Conservation (phyloP, 495 filamentous ascomycete species). For the Lineolata rhizophorae region DNA sequence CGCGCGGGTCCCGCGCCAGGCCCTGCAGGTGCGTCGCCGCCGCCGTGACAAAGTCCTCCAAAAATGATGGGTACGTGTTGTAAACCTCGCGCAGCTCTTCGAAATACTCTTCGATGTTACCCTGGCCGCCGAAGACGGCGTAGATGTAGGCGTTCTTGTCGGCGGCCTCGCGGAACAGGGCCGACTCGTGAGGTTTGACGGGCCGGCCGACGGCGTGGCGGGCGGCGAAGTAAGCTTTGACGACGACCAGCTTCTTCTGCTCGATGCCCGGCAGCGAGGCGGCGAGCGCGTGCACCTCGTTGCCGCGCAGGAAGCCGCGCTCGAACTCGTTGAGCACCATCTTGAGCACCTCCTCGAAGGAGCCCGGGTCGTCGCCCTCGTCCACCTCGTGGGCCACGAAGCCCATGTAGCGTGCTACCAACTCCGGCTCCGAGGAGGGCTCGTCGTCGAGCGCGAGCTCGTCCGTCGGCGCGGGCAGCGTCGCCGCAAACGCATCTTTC, state of each 20-base stretch:
- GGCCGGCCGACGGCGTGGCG: constrained; percentile 61
- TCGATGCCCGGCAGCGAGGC: constrained; percentile 69
- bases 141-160: constrained; percentile 64
- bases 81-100: constrained; percentile 86
- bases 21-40: constrained; percentile 64
- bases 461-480: constrained; percentile 76
- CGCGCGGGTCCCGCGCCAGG: constrained; percentile 66
- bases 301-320: constrained; percentile 77
- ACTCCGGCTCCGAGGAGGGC: constrained; percentile 75
- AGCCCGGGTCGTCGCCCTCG: constrained; percentile 73
- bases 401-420: constrained; percentile 81
- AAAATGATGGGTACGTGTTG: constrained; percentile 70
- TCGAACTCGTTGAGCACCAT: constrained; percentile 87
- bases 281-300: constrained; percentile 84
- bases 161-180: constrained; percentile 67
- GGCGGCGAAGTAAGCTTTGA: constrained; percentile 75
- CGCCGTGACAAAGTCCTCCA: constrained; percentile 58
- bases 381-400: constrained; percentile 70
- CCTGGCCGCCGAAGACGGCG: constrained; percentile 93
- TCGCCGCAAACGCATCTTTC: constrained; percentile 64
- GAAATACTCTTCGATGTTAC: constrained; percentile 98
- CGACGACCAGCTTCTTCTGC: constrained; percentile 69
- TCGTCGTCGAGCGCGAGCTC: constrained; percentile 95
- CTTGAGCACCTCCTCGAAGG: constrained; percentile 71
- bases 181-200: constrained; percentile 77